Evolutionary conservation across 306 rosid species (phyloP), one percentile per base, ranked within the genome.

Genomic region (Alnus rubra): DNA sequence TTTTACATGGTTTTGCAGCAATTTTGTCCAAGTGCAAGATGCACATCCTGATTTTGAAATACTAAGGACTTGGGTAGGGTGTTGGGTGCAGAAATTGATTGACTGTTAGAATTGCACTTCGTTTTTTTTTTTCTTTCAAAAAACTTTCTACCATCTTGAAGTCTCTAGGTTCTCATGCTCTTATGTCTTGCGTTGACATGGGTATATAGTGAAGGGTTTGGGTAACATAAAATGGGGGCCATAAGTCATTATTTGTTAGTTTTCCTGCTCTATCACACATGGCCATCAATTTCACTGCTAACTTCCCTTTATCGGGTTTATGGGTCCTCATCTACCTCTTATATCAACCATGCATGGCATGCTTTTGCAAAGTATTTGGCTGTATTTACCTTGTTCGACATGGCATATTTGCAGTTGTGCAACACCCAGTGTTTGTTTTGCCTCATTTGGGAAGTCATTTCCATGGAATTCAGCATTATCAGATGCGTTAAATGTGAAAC

Each of bases 41-140:
- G 70, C 47, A 64, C 70, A 14, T 64, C 70, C 70, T 35, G 48
- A 37, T 35, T 10, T 64, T 64, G 47, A 37, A 62, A 35, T 64
- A 19, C 47, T 33, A 64, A 2, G 35, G 37, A 59, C 65, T 10
- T 2, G 15, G 14, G 14, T 59, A 35, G 48, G 45, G 3, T 37
- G 7, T 14, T 35, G 70, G 23, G 23, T 64, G n/a, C 47, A 64
- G 70, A 35, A 64, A 35, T 30, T 35, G 28, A 35, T 64, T 59
- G 28, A 31, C 65, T 59, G 0, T 59, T 31, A 9, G 65, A 9
- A 59, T 28, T 59, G 16, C 65, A 42, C 44, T 39, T 39, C 4
- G 44, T 39, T 39, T 39, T 3, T 39, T 39, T 4, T 37, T 31
- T 12, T n/a, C n/a, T 33, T 64, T 7, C 4, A 0, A 35, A 64